phyloP scores from a whole-genome alignment of 2,329 filamentous ascomycete genomes.

The Diaporthe caulivora region DNA sequence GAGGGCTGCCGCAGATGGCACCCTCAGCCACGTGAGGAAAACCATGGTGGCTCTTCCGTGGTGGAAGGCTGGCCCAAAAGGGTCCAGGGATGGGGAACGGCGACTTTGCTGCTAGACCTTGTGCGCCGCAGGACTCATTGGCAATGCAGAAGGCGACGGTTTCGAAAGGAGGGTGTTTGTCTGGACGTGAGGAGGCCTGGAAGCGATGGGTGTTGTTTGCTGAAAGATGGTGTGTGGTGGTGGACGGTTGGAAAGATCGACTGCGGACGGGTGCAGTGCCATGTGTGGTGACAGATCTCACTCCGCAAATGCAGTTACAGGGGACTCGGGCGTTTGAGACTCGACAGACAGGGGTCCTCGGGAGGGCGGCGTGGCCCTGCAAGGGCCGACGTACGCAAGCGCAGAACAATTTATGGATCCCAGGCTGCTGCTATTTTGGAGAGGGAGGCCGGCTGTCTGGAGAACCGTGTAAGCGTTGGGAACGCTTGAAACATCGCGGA shows the following conservation, averaged over 20 bases:
- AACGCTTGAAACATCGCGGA: slow-evolving; percentile 22
- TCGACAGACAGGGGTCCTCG: slow-evolving; percentile 1
- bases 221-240: not conserved
- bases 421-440: slow-evolving; percentile 29
- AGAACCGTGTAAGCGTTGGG: not conserved
- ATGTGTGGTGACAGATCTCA: slow-evolving; percentile 34
- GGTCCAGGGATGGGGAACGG: slow-evolving; percentile 28
- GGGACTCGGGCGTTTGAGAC: slow-evolving; percentile 23
- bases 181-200: not conserved
- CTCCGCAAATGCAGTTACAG: slow-evolving; percentile 17
- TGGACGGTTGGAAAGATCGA: not conserved
- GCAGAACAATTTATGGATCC: slow-evolving; percentile 10
- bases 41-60: slow-evolving; percentile 41
- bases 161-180: not conserved
- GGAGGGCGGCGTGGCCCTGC: slow-evolving; percentile 11
- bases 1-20: slow-evolving; percentile 40
- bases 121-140: slow-evolving; percentile 3
- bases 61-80: slow-evolving; percentile 36
- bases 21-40: slow-evolving; percentile 44
- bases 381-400: not conserved
- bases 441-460: not conserved
- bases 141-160: not conserved
- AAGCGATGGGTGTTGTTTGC: slow-evolving; percentile 1
- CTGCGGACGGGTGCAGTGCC: slow-evolving; percentile 9
- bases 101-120: slow-evolving; percentile 14